A percentile compares a stretch with the other conserved stretches of the same genome.
Evolutionary conservation across 129 eudicot genomes (phyloP).

Genomic region (Cynara cardunculus): DNA sequence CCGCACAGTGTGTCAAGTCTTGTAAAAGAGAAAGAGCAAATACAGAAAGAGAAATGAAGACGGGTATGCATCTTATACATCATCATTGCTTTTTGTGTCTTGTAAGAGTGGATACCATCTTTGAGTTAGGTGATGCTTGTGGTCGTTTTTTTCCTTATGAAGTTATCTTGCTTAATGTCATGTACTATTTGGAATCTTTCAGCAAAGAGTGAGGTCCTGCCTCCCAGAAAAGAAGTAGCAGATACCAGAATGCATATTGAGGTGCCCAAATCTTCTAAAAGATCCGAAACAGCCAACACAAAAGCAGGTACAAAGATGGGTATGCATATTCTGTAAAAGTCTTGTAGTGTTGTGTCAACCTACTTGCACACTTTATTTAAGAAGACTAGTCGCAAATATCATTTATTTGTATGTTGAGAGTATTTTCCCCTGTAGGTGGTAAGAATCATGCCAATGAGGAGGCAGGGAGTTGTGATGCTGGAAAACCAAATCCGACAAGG

Average conservation of each 20-base stretch:
- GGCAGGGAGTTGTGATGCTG: conserved; percentile 18
- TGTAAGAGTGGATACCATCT: background rate
- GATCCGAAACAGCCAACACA: background rate
- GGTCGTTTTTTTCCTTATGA: background rate
- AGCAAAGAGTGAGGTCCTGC: background rate
- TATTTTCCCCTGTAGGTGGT: conserved; percentile 16
- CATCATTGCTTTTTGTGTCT: background rate
- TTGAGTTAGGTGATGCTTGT: background rate
- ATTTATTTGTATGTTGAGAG: conserved; percentile 3
- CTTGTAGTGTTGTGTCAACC: too few relatives aligned
- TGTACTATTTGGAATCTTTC: conserved; percentile 1
- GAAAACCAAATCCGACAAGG: background rate
- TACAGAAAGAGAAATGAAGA: conserved; percentile 10
- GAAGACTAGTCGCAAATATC: conserved; percentile 24
- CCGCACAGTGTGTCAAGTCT: background rate
- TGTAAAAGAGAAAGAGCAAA: background rate
- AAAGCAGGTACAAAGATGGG: background rate
- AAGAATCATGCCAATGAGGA: conserved; percentile 5
- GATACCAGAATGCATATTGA: conserved; percentile 11
- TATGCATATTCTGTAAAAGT: background rate
- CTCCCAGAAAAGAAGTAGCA: background rate
- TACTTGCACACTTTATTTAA: background rate
- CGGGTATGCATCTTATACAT: background rate
- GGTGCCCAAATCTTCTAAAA: background rate
- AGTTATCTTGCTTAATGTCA: background rate